Conservation (phyloP, 305 asterid species). For the Striga hermonthica region DNA sequence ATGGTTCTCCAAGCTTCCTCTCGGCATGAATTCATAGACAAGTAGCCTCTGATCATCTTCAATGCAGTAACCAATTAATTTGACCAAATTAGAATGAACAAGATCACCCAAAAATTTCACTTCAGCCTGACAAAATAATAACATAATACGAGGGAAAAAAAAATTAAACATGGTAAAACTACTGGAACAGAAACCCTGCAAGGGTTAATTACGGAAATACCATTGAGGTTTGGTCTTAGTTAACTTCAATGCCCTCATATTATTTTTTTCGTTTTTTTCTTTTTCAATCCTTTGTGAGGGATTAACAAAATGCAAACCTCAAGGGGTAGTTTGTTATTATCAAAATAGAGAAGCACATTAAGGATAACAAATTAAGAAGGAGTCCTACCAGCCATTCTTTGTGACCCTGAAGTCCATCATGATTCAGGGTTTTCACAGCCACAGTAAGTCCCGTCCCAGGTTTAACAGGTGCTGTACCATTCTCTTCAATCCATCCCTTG, state of each 20-base stretch:
- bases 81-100: conserved; percentile 84
- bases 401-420: conserved; percentile 97
- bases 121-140: conserved; percentile 70
- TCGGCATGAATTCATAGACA: conserved; percentile 92
- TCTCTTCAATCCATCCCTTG: conserved; percentile 95
- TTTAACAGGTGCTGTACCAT: conserved; percentile 93
- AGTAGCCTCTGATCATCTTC: conserved; percentile 94
- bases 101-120: conserved; percentile 91
- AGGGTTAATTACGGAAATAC: not conserved
- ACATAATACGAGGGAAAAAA: conserved; percentile 15
- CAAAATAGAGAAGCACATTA: conserved; percentile 18
- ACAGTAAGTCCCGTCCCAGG: conserved; percentile 97
- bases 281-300: no score
- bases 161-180: not conserved
- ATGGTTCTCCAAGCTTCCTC: conserved; percentile 98
- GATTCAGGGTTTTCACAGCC: conserved; percentile 92
- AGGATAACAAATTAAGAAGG: conserved; percentile 33
- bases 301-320: not conserved
- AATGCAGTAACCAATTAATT: conserved; percentile 85
- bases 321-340: not conserved
- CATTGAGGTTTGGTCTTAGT: not conserved
- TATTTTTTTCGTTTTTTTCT: no score
- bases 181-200: no score
- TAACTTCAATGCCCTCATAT: not conserved
- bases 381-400: conserved; percentile 87